A percentile compares a stretch with the other conserved stretches of the same genome.
These are phyloP conservation scores for Brasenia schreberi DNA, from an alignment of 164 flowering plant species.

Conservation along the genomic window DNA sequence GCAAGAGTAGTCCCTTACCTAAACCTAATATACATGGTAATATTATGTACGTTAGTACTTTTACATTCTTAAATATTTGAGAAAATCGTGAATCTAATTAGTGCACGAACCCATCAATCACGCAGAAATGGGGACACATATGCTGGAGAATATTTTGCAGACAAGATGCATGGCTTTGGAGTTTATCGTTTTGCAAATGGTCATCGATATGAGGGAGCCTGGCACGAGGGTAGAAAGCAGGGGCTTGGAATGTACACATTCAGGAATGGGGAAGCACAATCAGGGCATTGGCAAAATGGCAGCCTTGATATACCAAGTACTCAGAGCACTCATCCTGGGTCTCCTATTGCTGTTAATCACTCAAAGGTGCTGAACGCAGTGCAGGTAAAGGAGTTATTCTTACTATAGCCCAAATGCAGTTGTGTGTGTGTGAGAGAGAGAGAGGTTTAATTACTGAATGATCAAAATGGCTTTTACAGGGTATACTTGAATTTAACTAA, in stretches of 20 bases:
- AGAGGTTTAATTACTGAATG: neutral
- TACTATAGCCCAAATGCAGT: neutral
- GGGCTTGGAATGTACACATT: conserved; percentile 89
- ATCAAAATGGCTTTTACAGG: neutral
- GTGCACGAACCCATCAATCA: neutral
- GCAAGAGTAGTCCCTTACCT: too few species aligned
- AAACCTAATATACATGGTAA: too few species aligned
- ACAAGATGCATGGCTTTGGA: conserved; percentile 94
- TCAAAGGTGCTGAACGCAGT: conserved; percentile 61
- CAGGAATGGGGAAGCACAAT: conserved; percentile 55
- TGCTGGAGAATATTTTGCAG: conserved; percentile 94
- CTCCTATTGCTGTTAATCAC: conserved; percentile 46
- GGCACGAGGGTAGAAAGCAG: conserved; percentile 97
- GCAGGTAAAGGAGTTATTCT: conserved; percentile 36
- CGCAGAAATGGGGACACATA: conserved; percentile 86
- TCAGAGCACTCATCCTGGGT: conserved; percentile 34
- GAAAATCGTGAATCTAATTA: neutral
- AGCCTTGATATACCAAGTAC: conserved; percentile 46
- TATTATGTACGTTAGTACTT: too few species aligned
- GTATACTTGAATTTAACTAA: neutral
- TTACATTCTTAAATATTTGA: too few species aligned
- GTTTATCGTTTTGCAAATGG: conserved; percentile 91
- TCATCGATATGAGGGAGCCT: conserved; percentile 89
- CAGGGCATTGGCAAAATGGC: conserved; percentile 87
- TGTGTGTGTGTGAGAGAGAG: neutral